phyloP scores from a whole-genome alignment of 306 rosid species.

The Dalbergia oliveri region DNA sequence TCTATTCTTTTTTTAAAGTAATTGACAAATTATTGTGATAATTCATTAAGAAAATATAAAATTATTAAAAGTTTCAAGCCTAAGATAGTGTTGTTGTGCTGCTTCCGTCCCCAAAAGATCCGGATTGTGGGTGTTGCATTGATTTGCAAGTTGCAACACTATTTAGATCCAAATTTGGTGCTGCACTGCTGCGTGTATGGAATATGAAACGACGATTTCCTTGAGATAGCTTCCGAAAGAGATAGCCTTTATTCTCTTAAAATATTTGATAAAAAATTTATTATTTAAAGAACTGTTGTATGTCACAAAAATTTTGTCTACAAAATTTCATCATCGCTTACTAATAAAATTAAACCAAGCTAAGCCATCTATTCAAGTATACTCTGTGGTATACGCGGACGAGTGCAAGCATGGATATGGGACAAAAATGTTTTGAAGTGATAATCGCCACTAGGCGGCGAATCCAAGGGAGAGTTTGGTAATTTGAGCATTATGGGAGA shows the following conservation, averaged over 20 bases:
- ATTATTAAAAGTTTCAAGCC: neutral
- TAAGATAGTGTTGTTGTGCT: neutral
- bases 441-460: slow-evolving; percentile 23
- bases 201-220: slow-evolving; percentile 10
- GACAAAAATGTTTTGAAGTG: slow-evolving; percentile 22
- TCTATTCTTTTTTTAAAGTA: neutral
- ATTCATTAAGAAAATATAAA: neutral
- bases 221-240: slow-evolving; percentile 4
- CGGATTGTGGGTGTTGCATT: neutral
- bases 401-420: slow-evolving; percentile 1
- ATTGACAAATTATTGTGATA: neutral
- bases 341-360: neutral
- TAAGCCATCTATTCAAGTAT: neutral
- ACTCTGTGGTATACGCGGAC: neutral
- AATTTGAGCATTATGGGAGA: slow-evolving; percentile 12
- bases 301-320: neutral
- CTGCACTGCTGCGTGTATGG: neutral
- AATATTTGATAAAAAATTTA: neutral
- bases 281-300: neutral
- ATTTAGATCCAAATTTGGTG: slow-evolving; percentile 32
- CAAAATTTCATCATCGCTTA: neutral
- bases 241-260: slow-evolving; percentile 1
- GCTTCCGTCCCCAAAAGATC: neutral
- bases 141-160: slow-evolving; percentile 30
- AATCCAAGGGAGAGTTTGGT: slow-evolving; percentile 42